Conservation (phyloP, 768 basidiomycete genomes). For the Pholiota conissans region DNA sequence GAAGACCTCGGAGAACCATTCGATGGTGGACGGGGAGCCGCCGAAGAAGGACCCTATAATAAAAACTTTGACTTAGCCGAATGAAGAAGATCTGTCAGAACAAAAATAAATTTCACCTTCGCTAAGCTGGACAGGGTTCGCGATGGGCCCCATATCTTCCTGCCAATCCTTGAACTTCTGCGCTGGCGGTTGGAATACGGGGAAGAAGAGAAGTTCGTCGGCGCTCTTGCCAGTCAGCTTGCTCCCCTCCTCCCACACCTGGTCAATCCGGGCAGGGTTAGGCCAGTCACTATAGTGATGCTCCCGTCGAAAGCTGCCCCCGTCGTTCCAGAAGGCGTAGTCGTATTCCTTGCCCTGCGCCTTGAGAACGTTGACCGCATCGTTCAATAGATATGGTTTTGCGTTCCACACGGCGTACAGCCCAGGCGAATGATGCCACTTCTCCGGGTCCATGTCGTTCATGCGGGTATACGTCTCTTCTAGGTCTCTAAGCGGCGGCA, state of each 20-base stretch:
- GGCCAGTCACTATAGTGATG: slow-evolving; percentile 52
- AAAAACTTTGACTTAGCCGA: neutral
- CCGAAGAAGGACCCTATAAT: slow-evolving; percentile 57
- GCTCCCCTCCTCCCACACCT: slow-evolving; percentile 40
- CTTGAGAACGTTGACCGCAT: slow-evolving; percentile 32
- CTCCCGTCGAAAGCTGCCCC: slow-evolving; percentile 48
- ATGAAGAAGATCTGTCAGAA: neutral
- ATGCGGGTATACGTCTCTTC: slow-evolving; percentile 38
- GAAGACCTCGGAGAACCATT: slow-evolving; percentile 46
- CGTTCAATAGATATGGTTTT: slow-evolving; percentile 52
- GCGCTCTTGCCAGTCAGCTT: slow-evolving; percentile 25
- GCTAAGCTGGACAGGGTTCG: slow-evolving; percentile 40
- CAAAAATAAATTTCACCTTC: slow-evolving; percentile 42
- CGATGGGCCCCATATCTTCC: slow-evolving; percentile 50
- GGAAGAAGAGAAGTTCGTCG: slow-evolving; percentile 50
- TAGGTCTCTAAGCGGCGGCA: slow-evolving; percentile 42
- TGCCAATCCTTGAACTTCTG: slow-evolving; percentile 35
- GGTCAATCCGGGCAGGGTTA: slow-evolving; percentile 34
- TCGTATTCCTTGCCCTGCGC: slow-evolving; percentile 35
- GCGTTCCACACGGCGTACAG: slow-evolving; percentile 55
- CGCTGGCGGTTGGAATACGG: slow-evolving; percentile 37
- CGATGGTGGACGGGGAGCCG: slow-evolving; percentile 40
- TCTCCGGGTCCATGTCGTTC: slow-evolving; percentile 46
- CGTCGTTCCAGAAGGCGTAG: slow-evolving; percentile 60
- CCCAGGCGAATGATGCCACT: slow-evolving; percentile 39